Evolutionary conservation across 2,329 filamentous ascomycete genomes (phyloP), one percentile per base, ranked within the genome.

Genomic region (Stemphylium vesicarium): DNA sequence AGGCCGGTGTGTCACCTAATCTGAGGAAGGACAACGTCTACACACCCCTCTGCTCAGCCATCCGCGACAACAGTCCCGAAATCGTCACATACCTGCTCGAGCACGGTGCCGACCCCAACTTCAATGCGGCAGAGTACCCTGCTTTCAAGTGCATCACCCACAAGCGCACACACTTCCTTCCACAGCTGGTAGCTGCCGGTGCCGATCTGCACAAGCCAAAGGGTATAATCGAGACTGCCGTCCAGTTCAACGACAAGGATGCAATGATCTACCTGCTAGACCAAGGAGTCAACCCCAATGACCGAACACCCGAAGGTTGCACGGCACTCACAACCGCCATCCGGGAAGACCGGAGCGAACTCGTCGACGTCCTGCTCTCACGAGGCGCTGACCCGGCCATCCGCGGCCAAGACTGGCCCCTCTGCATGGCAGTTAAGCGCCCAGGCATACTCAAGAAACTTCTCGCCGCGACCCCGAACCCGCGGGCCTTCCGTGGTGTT

Each of bases 101-200:
- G 38, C 78, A 81, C 29, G 79, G 79, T 7, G 83, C 82, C 6
- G 77, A 84, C 59, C 79, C 82, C 13, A 83, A 85, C 55, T 67
- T 80, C 16, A 81, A 81, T 6, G 85, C 86, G 0, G 81, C 83
- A 40, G 87, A 89, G 65, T 88, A 87, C 64, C 87, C 87, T 0
- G 78, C 82, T 4, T 89, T 86, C 79, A 89, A 89, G 69, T 89
- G 86, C 57, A 81, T 90, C 20, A 88, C 86, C 0, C 87, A 89
- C 68, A 81, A 85, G 67, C 81, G 86, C 20, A 75, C 83, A 0
- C 84, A 88, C 15, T 84, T 85, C 65, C 78, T 90, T 0, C 83
- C 85, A 0, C 76, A 81, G 5, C 78, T 90, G 0, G 66, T 73
- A 5, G 80, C 82, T 6, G 86, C 86, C 0, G 87, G 87, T 1